Percentiles rank a stretch among this genome's conserved stretches.
Conservation (phyloP, 495 filamentous ascomycete genomes). For the Hyaloscypha hepaticicola region DNA sequence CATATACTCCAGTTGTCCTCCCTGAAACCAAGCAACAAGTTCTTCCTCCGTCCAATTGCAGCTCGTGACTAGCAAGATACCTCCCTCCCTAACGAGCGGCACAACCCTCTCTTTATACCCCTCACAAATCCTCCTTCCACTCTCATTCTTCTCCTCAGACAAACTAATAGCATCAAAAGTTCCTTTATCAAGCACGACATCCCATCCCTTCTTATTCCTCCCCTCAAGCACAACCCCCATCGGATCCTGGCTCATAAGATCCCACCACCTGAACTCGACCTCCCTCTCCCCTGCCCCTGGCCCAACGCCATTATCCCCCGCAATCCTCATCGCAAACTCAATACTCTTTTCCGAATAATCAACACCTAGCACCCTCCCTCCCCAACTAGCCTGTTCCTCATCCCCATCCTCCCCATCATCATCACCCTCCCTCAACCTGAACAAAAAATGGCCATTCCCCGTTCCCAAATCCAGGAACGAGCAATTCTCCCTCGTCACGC, state of each 20-base stretch:
- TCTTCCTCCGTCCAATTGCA: slow-evolving; percentile 98
- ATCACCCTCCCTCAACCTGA: slow-evolving; percentile 61
- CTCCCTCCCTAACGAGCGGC: slow-evolving; percentile 62
- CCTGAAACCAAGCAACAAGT: slow-evolving; percentile 71
- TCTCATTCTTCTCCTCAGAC: slow-evolving; percentile 54
- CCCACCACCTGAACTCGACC: slow-evolving; percentile 70
- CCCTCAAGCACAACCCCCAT: slow-evolving; percentile 38
- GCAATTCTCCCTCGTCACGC: slow-evolving; percentile 11
- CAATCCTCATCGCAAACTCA: slow-evolving; percentile 60
- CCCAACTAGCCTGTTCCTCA: slow-evolving; percentile 38
- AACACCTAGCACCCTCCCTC: slow-evolving; percentile 72
- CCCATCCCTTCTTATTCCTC: slow-evolving; percentile 55
- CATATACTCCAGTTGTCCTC: slow-evolving; percentile 50
- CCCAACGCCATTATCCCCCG: slow-evolving; percentile 32
- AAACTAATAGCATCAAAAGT: slow-evolving; percentile 94
- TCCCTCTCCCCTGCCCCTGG: slow-evolving; percentile 19
- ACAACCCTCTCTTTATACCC: slow-evolving; percentile 67
- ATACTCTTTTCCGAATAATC: slow-evolving; percentile 81
- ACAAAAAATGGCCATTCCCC: slow-evolving; percentile 88
- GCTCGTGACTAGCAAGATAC: slow-evolving; percentile 81
- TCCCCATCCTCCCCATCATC: slow-evolving; percentile 28
- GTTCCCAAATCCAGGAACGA: slow-evolving; percentile 74
- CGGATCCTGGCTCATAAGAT: slow-evolving; percentile 60
- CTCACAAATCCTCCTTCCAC: slow-evolving; percentile 62
- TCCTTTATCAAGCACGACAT: slow-evolving; percentile 92